Percentiles rank a stretch among this genome's conserved stretches.
These are phyloP conservation scores for Cucurbita argyrosperma DNA, from an alignment of 306 rosid species.

Conservation along the genomic window DNA sequence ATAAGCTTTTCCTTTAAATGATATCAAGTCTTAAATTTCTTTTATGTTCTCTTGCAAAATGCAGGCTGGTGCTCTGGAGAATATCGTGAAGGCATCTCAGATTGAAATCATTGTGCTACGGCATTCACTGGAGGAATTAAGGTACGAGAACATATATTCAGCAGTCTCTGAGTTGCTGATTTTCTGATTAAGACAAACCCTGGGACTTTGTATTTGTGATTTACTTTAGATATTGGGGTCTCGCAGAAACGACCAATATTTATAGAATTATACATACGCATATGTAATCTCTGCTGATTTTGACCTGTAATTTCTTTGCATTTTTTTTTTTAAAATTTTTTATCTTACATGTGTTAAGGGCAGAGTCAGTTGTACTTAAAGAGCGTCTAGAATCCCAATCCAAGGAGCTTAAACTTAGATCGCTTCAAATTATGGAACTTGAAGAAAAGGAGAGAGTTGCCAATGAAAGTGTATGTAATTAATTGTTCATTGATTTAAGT, in stretches of 20 bases:
- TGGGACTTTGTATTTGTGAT: not conserved
- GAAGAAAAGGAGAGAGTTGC: constrained; percentile 88
- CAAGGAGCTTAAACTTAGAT: constrained; percentile 66
- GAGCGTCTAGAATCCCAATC: constrained; percentile 73
- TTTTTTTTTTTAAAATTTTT: not conserved
- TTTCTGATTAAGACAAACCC: not conserved
- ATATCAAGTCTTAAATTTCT: not conserved
- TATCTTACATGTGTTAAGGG: constrained; percentile 61
- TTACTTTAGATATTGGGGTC: not conserved
- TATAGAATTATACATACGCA: constrained; percentile 1
- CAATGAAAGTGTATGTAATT: constrained; percentile 67
- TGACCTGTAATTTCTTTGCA: constrained; percentile 8
- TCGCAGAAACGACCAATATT: not conserved
- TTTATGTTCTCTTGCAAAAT: constrained; percentile 3
- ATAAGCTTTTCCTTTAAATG: not conserved
- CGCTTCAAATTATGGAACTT: constrained; percentile 68
- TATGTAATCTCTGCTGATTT: constrained; percentile 8
- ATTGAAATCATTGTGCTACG: constrained; percentile 82
- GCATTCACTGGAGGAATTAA: constrained; percentile 57
- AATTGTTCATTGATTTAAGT: not conserved
- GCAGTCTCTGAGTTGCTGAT: not conserved
- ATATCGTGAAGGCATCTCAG: constrained; percentile 86
- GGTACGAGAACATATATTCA: constrained; percentile 23
- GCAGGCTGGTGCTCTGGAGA: constrained; percentile 92
- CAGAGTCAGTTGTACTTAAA: constrained; percentile 83